A percentile compares a stretch with the other conserved stretches of the same genome.
phyloP scores from a whole-genome alignment of 2,329 filamentous ascomycete genomes.

The Ambrosiella xylebori region DNA sequence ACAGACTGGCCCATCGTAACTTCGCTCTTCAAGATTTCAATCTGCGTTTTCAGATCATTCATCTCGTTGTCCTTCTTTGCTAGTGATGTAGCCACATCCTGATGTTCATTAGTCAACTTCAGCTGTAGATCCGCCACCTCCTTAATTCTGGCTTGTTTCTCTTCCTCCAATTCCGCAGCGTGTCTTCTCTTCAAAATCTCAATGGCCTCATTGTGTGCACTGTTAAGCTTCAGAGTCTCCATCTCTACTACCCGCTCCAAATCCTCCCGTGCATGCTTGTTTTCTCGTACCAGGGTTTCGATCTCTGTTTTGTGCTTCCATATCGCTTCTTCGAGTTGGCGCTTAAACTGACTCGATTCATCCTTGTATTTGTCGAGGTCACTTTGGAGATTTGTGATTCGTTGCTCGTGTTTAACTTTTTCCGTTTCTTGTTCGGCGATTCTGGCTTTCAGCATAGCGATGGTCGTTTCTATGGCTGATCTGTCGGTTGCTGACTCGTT shows the following conservation, averaged over 20 bases:
- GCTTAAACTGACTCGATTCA: conserved; percentile 37
- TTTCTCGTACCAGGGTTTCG: conserved; percentile 35
- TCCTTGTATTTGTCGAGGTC: conserved; percentile 22
- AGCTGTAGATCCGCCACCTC: conserved; percentile 49
- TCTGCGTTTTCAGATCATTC: conserved; percentile 27
- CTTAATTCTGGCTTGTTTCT: conserved; percentile 37
- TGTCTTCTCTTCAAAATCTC: conserved; percentile 45
- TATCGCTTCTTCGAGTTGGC: conserved; percentile 21
- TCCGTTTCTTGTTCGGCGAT: conserved; percentile 34
- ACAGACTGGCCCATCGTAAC: conserved; percentile 46
- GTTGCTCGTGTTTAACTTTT: conserved; percentile 25
- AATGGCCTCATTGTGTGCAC: conserved; percentile 50
- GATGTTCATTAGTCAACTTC: conserved; percentile 33
- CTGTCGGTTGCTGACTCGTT: conserved; percentile 50
- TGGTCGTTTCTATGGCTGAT: conserved; percentile 53
- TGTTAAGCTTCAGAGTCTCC: conserved; percentile 40
- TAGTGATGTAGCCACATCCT: conserved; percentile 30
- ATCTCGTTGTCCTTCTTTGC: conserved; percentile 38
- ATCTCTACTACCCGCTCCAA: conserved; percentile 32
- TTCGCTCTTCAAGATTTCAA: conserved; percentile 31
- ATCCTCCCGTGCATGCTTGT: conserved; percentile 39
- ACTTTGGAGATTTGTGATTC: conserved; percentile 47
- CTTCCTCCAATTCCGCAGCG: conserved; percentile 47
- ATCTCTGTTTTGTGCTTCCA: conserved; percentile 31
- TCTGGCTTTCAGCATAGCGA: conserved; percentile 57